Evolutionary conservation across 805 yeast species (phyloP), one percentile per base, ranked within the genome.

Genomic region (Lipomyces yamadae): DNA sequence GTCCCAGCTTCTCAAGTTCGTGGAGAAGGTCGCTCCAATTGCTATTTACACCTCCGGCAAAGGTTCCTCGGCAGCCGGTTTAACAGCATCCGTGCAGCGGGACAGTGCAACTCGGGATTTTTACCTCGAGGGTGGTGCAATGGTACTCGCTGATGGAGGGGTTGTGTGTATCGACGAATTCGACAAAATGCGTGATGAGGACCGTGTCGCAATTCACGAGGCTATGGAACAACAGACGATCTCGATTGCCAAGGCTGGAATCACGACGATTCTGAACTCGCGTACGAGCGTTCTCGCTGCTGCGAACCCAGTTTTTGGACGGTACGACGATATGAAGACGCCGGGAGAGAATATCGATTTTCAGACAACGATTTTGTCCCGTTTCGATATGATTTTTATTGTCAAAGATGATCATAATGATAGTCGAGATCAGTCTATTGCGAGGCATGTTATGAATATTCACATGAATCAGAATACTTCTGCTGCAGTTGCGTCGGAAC

Each of bases 141-240:
- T 95, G 98, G 99, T 95, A n/a, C 82, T 95, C 60, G 99, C 99
- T 0, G 99, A 95, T 80, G 98, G 98, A 52, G 99, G 99, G 72
- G 98, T 95, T 60, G 98, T 94, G 58, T 95, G 98, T 84, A 95
- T 95, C 75, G 99, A 95, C 82, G 99, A 95, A 83, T 95, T 95
- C 76, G 99, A 95, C 78, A 95, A 95, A 82, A 95, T 95, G 99
- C 85, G 98, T 77, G 99, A 95, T 75, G 98, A 95, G 77, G 99
- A 95, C 79, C 85, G 99, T 76, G 98, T 95, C 50, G 98, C 99
- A 0, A 95, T 95, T 72, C 99, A 95, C 79, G 99, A 95, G 82
- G 99, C 99, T 11, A 95, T 95, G 99, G 99, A 95, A 81, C 99
- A 95, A 79, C 99, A 95, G 79, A 95, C 99, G 0, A 95, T 95